Evolutionary conservation across 805 yeast genomes (phyloP), one percentile per base, ranked within the genome.

Genomic region (Starmerella bacillaris): DNA sequence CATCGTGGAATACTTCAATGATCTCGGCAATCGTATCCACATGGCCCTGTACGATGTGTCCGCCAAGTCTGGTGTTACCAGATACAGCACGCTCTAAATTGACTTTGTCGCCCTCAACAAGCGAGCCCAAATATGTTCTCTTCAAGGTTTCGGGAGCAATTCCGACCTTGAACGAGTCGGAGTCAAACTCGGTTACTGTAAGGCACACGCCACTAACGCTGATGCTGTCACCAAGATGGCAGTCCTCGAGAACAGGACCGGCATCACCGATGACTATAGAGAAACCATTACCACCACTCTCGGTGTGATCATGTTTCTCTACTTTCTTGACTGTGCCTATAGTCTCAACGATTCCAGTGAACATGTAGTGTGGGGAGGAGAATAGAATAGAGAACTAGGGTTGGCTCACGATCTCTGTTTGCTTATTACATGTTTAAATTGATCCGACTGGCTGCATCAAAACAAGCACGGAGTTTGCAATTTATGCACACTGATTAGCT

Each of bases 1-100:
- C 65, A 50, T 84, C 95, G 1, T 67, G 58, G 7, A 44, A 56
- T 19, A 57, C 63, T 1, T 57, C 54, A 2, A 66, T 64, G 27
- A 86, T 75, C 24, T 53, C 55, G 2, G 94, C 94, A 24, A 75
- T 65, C 0, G 94, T 79, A 54, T 89, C 99, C 20, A 89, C 82
- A 59, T 89, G 99, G 4, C 98, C 99, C 46, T 89, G 98, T 2
- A 89, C 99, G 43, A 86, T 70, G 56, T 89, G 99, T 1, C 99
- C 99, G 18, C 99, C 99, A 49, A 84, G 71, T 43, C 98, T 64
- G 5, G 73, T 79, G 35, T 78, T 80, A 11, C 72, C 72, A 2
- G 73, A 63, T 21, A 89, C 82, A 0, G 99, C 99, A 39, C 99
- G 65, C 55, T 89, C 99, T 41, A 86, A 61, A 53, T 89, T 86